These are phyloP conservation scores for Trametes punicea DNA, from an alignment of 768 basidiomycete species.

Conservation along the genomic window DNA sequence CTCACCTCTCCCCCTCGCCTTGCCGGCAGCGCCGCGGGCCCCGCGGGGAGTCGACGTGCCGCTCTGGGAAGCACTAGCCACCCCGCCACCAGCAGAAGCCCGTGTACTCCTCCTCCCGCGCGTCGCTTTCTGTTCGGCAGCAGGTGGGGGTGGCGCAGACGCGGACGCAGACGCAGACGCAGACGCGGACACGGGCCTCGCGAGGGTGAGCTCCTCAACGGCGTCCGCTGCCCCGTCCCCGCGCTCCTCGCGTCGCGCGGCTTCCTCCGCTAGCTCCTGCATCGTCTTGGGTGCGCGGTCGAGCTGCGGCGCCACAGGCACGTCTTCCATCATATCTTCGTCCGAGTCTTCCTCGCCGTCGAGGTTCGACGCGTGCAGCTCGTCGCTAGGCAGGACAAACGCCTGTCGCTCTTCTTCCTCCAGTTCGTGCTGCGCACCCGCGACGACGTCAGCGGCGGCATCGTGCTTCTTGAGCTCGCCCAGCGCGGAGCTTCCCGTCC, in stretches of 20 bases:
- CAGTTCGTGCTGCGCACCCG: slow-evolving; percentile 25
- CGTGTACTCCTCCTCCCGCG: not conserved
- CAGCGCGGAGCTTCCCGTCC: slow-evolving; percentile 8
- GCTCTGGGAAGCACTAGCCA: slow-evolving; percentile 11
- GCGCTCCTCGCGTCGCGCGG: slow-evolving; percentile 10
- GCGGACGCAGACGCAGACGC: no score
- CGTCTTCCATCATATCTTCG: slow-evolving; percentile 26
- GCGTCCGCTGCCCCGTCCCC: not conserved
- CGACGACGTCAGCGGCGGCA: not conserved
- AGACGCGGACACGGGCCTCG: not conserved
- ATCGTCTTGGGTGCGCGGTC: slow-evolving; percentile 52
- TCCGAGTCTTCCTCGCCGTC: slow-evolving; percentile 30
- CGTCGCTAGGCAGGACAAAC: not conserved
- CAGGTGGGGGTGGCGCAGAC: not conserved
- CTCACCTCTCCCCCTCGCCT: not conserved
- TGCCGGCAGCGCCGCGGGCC: not conserved
- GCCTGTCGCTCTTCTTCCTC: not conserved
- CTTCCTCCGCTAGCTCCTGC: slow-evolving; percentile 58
- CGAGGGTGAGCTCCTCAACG: slow-evolving; percentile 3
- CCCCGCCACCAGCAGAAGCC: not conserved
- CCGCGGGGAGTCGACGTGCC: slow-evolving; percentile 4
- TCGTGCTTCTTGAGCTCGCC: slow-evolving; percentile 7
- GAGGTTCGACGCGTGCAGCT: slow-evolving; percentile 21
- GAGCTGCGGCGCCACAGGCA: slow-evolving; percentile 2
- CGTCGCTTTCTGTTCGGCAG: slow-evolving; percentile 20